Percentiles rank a stretch among this genome's conserved stretches.
These are phyloP conservation scores for Diplodia sapinea DNA, from an alignment of 2,329 filamentous ascomycete species.

Conservation along the genomic window DNA sequence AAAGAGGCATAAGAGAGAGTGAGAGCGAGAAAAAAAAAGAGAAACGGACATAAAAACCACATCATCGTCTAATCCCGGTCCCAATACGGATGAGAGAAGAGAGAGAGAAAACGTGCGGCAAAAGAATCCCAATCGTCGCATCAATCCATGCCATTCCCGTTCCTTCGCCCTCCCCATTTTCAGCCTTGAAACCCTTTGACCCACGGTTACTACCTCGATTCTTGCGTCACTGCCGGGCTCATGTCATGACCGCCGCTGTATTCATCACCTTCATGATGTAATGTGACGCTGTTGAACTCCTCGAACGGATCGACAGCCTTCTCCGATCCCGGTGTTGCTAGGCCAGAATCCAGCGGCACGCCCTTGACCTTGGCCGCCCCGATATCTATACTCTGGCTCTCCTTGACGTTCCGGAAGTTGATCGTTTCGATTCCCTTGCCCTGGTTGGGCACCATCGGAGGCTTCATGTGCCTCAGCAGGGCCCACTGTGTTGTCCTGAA, in stretches of 20 bases:
- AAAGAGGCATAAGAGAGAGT: constrained; percentile 1
- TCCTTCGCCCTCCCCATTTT: constrained; percentile 15
- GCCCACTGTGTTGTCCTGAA: constrained; percentile 97
- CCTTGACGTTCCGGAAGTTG: constrained; percentile 98
- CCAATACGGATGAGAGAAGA: constrained; percentile 11
- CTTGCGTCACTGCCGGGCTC: constrained; percentile 13
- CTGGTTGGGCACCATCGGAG: constrained; percentile 91
- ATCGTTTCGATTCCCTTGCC: constrained; percentile 90
- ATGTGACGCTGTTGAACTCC: constrained; percentile 97
- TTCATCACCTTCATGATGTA: constrained; percentile 94
- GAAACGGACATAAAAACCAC: background rate
- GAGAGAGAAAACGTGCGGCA: background rate
- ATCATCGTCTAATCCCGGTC: constrained; percentile 14
- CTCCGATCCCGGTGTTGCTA: constrained; percentile 84
- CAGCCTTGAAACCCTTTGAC: background rate
- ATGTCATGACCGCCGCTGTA: constrained; percentile 7
- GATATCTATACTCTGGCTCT: constrained; percentile 92
- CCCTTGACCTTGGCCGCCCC: constrained; percentile 65
- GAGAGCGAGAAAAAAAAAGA: background rate
- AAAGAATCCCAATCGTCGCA: constrained; percentile 26
- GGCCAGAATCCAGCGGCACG: constrained; percentile 82
- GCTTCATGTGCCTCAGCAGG: constrained; percentile 95
- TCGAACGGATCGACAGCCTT: constrained; percentile 83
- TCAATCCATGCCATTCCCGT: constrained; percentile 33
- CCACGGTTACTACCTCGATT: constrained; percentile 19